Percentiles rank a stretch among this genome's conserved stretches.
phyloP scores from a whole-genome alignment of 176 grass and related monocot genomes.

The Eremochloa ophiuroides region DNA sequence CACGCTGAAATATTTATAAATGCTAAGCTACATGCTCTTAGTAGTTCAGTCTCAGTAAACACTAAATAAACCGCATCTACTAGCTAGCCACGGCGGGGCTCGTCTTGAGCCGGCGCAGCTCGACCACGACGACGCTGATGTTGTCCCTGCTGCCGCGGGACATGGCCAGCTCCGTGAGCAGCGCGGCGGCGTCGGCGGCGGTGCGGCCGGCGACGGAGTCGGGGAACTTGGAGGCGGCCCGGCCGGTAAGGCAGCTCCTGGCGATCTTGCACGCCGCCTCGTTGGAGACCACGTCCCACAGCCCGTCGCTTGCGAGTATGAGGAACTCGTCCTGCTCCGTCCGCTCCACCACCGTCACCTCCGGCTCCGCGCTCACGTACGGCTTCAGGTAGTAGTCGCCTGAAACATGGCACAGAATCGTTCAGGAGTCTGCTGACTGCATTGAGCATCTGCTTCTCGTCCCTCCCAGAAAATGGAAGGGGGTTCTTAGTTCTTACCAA shows the following conservation, averaged over 20 bases:
- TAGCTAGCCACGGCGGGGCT: not conserved
- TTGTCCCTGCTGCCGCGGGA: slow-evolving; percentile 72
- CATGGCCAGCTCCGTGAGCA: slow-evolving; percentile 55
- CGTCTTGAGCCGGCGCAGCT: slow-evolving; percentile 36
- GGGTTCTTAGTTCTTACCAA: slow-evolving; percentile 50
- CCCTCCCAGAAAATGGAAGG: not conserved
- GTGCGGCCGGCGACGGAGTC: slow-evolving; percentile 27
- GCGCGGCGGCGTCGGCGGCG: slow-evolving; percentile 47
- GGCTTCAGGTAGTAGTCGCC: slow-evolving; percentile 82
- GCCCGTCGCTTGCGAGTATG: slow-evolving; percentile 62
- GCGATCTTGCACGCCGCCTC: slow-evolving; percentile 54
- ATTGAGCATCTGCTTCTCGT: not conserved
- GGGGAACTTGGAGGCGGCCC: slow-evolving; percentile 26
- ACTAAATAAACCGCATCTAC: not conserved
- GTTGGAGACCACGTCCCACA: slow-evolving; percentile 80
- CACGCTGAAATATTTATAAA: too few relatives aligned
- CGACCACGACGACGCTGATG: slow-evolving; percentile 70
- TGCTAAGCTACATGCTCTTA: too few relatives aligned
- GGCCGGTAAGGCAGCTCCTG: slow-evolving; percentile 45
- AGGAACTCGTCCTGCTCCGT: slow-evolving; percentile 64
- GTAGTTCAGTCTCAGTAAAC: not conserved
- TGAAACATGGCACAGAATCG: not conserved
- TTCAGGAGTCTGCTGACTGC: not conserved
- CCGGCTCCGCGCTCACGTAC: slow-evolving; percentile 55
- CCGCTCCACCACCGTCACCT: slow-evolving; percentile 50